These are phyloP conservation scores for Mucor piriformis DNA, from an alignment of 371 early-diverging fungal genomes.

Conservation along the genomic window DNA sequence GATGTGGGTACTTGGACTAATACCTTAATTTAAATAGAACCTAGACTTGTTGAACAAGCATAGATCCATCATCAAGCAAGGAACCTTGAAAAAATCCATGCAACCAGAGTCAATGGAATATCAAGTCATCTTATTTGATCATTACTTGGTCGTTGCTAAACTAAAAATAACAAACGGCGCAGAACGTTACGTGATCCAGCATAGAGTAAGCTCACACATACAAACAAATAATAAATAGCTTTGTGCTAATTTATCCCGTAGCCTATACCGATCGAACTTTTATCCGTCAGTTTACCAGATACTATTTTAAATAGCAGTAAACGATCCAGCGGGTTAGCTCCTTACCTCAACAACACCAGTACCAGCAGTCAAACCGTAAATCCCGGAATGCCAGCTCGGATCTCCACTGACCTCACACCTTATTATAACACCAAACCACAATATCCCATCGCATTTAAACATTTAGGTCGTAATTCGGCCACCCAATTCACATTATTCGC, in stretches of 20 bases:
- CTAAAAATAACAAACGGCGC: slow-evolving; percentile 29
- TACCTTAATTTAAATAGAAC: slow-evolving; percentile 21
- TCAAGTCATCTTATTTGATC: slow-evolving; percentile 55
- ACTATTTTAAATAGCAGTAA: slow-evolving; percentile 1
- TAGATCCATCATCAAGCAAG: slow-evolving; percentile 43
- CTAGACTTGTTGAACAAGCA: slow-evolving; percentile 33
- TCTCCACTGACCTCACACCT: slow-evolving; percentile 21
- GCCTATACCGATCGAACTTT: slow-evolving; percentile 79
- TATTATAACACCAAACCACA: slow-evolving; percentile 10
- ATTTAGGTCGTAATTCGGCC: slow-evolving; percentile 66
- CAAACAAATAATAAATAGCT: background rate
- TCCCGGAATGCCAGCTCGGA: slow-evolving; percentile 13
- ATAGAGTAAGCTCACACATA: slow-evolving; percentile 24
- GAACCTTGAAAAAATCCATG: slow-evolving; percentile 46
- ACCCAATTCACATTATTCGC: slow-evolving; percentile 73
- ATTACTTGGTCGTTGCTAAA: slow-evolving; percentile 45
- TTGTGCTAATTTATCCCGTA: slow-evolving; percentile 22
- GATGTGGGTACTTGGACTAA: too few species aligned
- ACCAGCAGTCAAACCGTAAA: background rate
- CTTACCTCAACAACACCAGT: slow-evolving; percentile 14
- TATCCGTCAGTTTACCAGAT: slow-evolving; percentile 37
- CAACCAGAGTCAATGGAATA: slow-evolving; percentile 63
- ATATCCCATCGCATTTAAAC: slow-evolving; percentile 73
- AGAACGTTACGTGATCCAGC: slow-evolving; percentile 42
- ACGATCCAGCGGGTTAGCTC: slow-evolving; percentile 29